phyloP scores from a whole-genome alignment of 1,284 basidiomycete species.

The Apiotrichum sp. region DNA sequence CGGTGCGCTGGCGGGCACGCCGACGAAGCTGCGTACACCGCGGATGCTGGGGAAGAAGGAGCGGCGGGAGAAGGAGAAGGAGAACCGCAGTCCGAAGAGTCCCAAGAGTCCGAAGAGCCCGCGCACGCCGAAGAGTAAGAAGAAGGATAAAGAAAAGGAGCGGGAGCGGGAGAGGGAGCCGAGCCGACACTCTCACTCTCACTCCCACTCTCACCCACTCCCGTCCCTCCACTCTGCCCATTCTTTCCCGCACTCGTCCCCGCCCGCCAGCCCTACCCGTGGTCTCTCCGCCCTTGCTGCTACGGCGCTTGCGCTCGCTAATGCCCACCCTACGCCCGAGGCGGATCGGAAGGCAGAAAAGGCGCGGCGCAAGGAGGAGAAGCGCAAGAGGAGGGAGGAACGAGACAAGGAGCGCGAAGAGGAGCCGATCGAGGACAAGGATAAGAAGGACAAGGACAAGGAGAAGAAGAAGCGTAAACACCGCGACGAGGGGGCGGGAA shows the following conservation, averaged over 20 bases:
- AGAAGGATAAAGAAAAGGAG: neutral
- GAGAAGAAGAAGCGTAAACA: constrained; percentile 1
- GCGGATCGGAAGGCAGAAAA: neutral
- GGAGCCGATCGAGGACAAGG: neutral
- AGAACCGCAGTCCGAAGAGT: neutral
- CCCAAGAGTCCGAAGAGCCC: neutral
- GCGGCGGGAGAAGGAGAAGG: no score
- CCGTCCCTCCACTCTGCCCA: neutral
- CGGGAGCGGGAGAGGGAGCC: no score
- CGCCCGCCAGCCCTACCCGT: neutral
- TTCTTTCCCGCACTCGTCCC: neutral
- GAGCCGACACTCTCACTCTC: neutral
- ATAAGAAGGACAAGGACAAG: neutral
- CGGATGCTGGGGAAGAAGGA: no score
- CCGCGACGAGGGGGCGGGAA: neutral
- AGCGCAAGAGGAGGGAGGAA: neutral
- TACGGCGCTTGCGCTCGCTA: neutral
- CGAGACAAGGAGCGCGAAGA: neutral
- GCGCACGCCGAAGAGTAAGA: neutral
- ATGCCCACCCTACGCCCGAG: neutral
- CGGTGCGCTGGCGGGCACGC: no score
- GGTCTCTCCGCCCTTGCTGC: neutral
- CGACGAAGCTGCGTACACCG: neutral
- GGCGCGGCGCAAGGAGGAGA: neutral
- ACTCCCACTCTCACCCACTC: neutral